phyloP scores from a whole-genome alignment of 805 yeast species.

The Candida ovalis region DNA sequence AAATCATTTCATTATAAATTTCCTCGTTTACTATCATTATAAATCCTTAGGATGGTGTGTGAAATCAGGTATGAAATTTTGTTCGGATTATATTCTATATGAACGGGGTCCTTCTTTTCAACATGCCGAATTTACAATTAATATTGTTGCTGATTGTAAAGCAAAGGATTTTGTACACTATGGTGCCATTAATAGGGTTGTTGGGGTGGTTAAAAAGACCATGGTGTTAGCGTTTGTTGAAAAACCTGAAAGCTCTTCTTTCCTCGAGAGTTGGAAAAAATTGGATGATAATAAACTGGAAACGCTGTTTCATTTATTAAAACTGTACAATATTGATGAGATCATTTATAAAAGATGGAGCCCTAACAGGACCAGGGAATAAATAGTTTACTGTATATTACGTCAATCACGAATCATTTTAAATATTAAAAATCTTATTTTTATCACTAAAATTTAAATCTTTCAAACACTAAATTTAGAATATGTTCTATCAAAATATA shows the following conservation, averaged over 20 bases:
- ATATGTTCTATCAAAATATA: too few relatives aligned
- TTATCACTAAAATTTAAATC: too few relatives aligned
- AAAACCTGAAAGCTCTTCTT: slow-evolving; percentile 38
- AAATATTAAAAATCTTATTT: not conserved
- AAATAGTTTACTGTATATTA: slow-evolving; percentile 4
- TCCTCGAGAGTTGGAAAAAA: slow-evolving; percentile 16
- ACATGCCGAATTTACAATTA: slow-evolving; percentile 83
- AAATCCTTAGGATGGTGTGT: slow-evolving; percentile 94
- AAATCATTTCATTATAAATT: slow-evolving; percentile 46
- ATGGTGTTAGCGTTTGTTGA: slow-evolving; percentile 67
- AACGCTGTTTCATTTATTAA: slow-evolving; percentile 32
- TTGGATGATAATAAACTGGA: slow-evolving; percentile 10
- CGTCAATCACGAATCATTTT: not conserved
- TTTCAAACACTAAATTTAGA: too few relatives aligned
- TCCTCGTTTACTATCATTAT: slow-evolving; percentile 80
- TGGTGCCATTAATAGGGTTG: slow-evolving; percentile 71
- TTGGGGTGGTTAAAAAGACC: slow-evolving; percentile 82
- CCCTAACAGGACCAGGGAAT: slow-evolving; percentile 81
- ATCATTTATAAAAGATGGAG: slow-evolving; percentile 77
- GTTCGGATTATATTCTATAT: slow-evolving; percentile 79
- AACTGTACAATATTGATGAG: slow-evolving; percentile 54
- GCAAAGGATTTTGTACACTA: slow-evolving; percentile 49
- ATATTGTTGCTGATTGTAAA: slow-evolving; percentile 13
- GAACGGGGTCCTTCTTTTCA: slow-evolving; percentile 92
- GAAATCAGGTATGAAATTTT: slow-evolving; percentile 87